Base-by-base conservation (phyloP, 1,139 yeast species). In the Yamadazyma diospyri region DNA sequence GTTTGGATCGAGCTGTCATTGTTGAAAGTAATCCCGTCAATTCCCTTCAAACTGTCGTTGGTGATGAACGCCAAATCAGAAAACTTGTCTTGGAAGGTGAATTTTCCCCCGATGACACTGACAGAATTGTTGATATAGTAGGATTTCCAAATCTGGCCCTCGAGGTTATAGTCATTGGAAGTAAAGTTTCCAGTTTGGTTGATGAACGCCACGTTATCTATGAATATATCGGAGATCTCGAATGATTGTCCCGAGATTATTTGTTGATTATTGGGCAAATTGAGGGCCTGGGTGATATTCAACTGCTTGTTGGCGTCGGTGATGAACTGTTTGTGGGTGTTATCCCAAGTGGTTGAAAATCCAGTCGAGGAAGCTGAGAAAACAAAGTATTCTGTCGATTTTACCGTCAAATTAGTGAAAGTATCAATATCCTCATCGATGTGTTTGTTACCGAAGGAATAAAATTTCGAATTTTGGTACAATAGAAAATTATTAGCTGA, bases 71-170 rank as follows among this genome's bases (percentile, higher is more conserved):
- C 66, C n/a, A 64, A 40, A 27, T 64, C 59, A 8, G 11, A 17
- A 8, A 37, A 25, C n/a, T 23, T 13, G 10, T 56, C 52, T 7
- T 37, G 32, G 15, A 43, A 46, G 10, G 44, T 33, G 43, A 69
- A 68, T n/a, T 47, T 44, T 5, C 76, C 75, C 11, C 83, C 88
- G 30, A 81, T 47, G 1, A 76, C 69, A 32, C 80, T 63, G 4
- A 71, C 41, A 0, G 77, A 51, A 14, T 59, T 59, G 47, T 81
- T 80, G 25, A 81, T 61, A 33, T 57, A 62, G 38, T 47, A 63
- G 0, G 73, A 59, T 4, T 48, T 39, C 10, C 51, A 37, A 14
- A 82, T 76, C 1, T 55, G 51, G 16, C 81, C 81, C 13, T 24
- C 27, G 5, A 30, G 19, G 13, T 24, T 15, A 10, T 33, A 30